phyloP scores from a whole-genome alignment of 768 basidiomycete genomes.

The Chalciporus piperatus region DNA sequence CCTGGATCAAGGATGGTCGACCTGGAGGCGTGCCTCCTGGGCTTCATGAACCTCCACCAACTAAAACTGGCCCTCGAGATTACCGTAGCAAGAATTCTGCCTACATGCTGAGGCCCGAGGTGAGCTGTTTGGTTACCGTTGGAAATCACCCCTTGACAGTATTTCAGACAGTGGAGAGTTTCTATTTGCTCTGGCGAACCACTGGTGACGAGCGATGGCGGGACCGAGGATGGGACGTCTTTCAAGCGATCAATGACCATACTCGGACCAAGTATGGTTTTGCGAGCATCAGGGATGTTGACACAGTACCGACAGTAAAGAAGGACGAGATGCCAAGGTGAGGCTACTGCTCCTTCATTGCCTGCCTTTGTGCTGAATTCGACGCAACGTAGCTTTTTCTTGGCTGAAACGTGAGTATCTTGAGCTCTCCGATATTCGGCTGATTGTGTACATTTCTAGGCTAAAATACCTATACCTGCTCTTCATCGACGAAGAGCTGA shows the following conservation, averaged over 20 bases:
- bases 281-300: conserved; percentile 41
- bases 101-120: conserved; percentile 53
- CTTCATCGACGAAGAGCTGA: conserved; percentile 29
- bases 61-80: conserved; percentile 31
- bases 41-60: conserved; percentile 22
- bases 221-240: conserved; percentile 47
- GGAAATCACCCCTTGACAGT: neutral
- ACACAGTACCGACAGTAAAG: conserved; percentile 26
- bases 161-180: conserved; percentile 47
- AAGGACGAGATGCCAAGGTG: conserved; percentile 49
- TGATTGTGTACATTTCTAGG: neutral
- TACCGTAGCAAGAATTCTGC: conserved; percentile 33
- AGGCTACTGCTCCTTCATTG: neutral
- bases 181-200: conserved; percentile 53
- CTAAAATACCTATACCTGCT: conserved; percentile 28
- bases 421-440: neutral
- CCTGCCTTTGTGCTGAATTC: neutral
- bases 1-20: conserved; percentile 43
- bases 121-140: conserved; percentile 18
- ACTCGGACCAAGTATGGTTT: conserved; percentile 46
- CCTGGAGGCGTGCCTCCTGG: conserved; percentile 36
- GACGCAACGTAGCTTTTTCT: conserved; percentile 37
- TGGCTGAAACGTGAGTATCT: conserved; percentile 28
- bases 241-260: conserved; percentile 46
- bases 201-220: conserved; percentile 51